Evolutionary conservation across 2,329 filamentous ascomycete genomes (phyloP), one percentile per base, ranked within the genome.

Genomic region (Thielaviopsis euricoi): DNA sequence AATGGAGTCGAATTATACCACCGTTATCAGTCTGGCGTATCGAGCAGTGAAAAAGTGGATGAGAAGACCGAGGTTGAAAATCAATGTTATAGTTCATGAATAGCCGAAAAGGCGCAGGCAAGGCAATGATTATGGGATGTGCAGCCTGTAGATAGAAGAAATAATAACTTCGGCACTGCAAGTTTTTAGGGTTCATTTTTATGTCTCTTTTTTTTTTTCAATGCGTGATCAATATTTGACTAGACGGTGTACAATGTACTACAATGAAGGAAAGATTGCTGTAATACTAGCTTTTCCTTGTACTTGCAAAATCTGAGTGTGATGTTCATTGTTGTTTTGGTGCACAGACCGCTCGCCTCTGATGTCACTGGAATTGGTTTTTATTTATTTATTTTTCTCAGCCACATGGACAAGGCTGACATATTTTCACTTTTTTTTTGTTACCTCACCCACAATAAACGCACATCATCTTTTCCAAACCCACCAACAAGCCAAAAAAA

Each of bases 11-110:
- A 52, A 54, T 57, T 51, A 60, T 60, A 57, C 58, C 58, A 60
- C 58, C 55, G 58, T 57, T 60, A 51, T 37, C 46, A 54, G 58
- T 46, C 56, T 60, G 55, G 25, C 26, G 52, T 60, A 53, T 50
- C 48, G 40, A 26, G 58, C 58, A 60, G 58, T 60, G 50, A 52
- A 60, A 60, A 60, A 60, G 58, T 54, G 58, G 58, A 60, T 52
- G 55, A 60, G 58, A 60, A 54, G 40, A 54, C 58, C 58, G 58
- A 60, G 58, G 54, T 57, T 56, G 52, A 60, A 56, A 52, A 56
- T 59, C 48, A 37, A 19, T 40, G 52, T 54, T 40, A 54, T 37
- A 37, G 52, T 40, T 54, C 37, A 54, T 54, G 37, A 54, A 40
- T 49, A 56, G 55, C 48, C 46, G 29, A 50, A 21, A 17, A 52